Base-by-base conservation (phyloP, 129 eudicot species). In the Kitagawia praeruptora region DNA sequence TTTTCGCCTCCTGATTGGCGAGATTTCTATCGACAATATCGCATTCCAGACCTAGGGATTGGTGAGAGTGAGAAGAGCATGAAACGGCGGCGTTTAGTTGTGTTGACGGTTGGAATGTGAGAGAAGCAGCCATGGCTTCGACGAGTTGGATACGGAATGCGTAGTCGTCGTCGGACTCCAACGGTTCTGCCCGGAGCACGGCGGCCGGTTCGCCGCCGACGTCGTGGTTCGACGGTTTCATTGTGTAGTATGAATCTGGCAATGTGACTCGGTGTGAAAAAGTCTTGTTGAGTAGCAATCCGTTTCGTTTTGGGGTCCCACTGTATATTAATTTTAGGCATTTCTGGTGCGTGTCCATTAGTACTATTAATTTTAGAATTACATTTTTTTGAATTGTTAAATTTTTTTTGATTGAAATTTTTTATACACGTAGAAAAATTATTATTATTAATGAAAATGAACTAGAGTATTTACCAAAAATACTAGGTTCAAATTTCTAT, bases 121-220 rank as follows among this genome's bases (percentile, higher is more conserved):
- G 88, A 13, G 96, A 92, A 7, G 96, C 97, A 34, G 82, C 46
- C 83, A 92, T 82, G 83, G 96, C 97, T 85, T 92, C 97, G 58
- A 87, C 85, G 80, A 92, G 89, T 82, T 92, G 96, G 73, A 92
- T 83, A 34, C 83, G 82, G 86, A 77, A 90, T 18, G 97, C 96
- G 49, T 88, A 74, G 63, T 92, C 91, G 9, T 88, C 73, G 83
- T 90, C 97, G 74, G 91, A 80, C 2, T 83, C 89, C 45, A 85
- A 86, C 90, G 48, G 89, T 61, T 61, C 34, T 5, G 82, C 83
- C 82, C 78, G 89, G 77, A 84, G 90, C 75, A 74, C 85, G 84
- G 80, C 82, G 80, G 89, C 78, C 70, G 41, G 4, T 74, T 70
- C 85, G 70, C 40, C 47, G 77, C 54, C 76, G 78, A 70, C 76